Evolutionary conservation across 78 protist species (phyloP), one percentile per base, ranked within the genome.

Genomic region (Chrysochromulina parva): DNA sequence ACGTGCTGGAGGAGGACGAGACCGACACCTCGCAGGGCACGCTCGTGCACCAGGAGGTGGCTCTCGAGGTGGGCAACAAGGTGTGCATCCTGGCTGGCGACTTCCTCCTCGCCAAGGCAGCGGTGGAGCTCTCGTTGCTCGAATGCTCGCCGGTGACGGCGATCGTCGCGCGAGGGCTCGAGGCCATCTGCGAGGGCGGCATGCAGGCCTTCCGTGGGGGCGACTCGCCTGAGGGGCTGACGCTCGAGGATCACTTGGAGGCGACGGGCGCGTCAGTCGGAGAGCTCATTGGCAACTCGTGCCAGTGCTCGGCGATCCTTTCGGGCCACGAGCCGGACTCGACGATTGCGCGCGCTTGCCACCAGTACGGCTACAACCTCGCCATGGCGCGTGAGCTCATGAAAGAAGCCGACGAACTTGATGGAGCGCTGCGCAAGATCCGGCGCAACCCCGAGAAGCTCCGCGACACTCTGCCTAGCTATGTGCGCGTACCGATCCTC

Each of bases 31-130:
- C 80, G 38, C 48, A 13, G 80, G 81, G 81, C 81, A 73, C 16
- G n/a, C 16, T 73, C 48, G 81, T 73, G 55, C 81, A 73, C 55
- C 53, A 73, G 54, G 38, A 20, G 81, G 16, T 20, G 5, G 16
- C 81, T 0, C 28, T 26, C 55, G 38, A 73, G 5, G 81, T 73
- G 55, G 81, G 81, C 81, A 73, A 73, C 81, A 73, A 73, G 81
- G 81, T 73, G 81, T 66, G 24, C 38, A 66, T 66, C 38, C 73
- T 66, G 17, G 73, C 73, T 6, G 73, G 73, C 26, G 73, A 66
- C 47, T 66, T 66, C 47, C 73, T 66, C 38, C 73, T 66, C 73
- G 73, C 73, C 24, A 9, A 19, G 24, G 73, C 73, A 1, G 73
- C 73, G 19, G 73, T 66, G 38, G 38, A 66, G 73, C 73, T 66